Evolutionary conservation across 177 flowering plant species (phyloP).

Genomic region (Telopea speciosissima): DNA sequence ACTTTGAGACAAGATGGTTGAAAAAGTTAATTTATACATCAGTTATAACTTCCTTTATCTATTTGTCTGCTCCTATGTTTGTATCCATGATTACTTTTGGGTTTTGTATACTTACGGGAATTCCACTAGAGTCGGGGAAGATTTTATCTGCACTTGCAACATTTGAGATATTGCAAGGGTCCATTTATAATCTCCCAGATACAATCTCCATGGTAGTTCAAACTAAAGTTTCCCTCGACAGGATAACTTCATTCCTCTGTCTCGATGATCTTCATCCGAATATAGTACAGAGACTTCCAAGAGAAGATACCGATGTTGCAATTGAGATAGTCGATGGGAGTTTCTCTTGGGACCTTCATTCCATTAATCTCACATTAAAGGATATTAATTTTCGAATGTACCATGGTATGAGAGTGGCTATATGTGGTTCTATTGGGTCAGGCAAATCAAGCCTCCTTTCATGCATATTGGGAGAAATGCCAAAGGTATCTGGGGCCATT

Average conservation of each 20-base stretch:
- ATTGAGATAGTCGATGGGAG: slow-evolving; percentile 40
- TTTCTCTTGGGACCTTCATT: slow-evolving; percentile 57
- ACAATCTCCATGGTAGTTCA: slow-evolving; percentile 42
- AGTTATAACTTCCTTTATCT: slow-evolving; percentile 27
- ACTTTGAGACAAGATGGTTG: slow-evolving; percentile 13
- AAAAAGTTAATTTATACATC: too few species aligned
- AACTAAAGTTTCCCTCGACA: too few species aligned
- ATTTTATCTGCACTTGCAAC: too few species aligned
- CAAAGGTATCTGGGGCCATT: slow-evolving; percentile 47
- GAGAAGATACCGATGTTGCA: slow-evolving; percentile 30
- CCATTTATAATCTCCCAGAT: slow-evolving; percentile 39
- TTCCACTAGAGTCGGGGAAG: too few species aligned
- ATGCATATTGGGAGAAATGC: slow-evolving; percentile 60
- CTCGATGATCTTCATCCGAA: slow-evolving; percentile 18
- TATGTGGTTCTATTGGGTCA: slow-evolving; percentile 72
- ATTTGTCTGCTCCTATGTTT: slow-evolving; percentile 30
- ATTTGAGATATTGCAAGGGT: too few species aligned
- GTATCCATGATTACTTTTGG: too few species aligned
- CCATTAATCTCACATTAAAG: slow-evolving; percentile 32
- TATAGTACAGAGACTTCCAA: slow-evolving; percentile 36
- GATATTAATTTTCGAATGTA: slow-evolving; percentile 37
- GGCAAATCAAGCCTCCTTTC: slow-evolving; percentile 71
- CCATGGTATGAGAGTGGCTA: slow-evolving; percentile 55
- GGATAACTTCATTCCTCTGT: too few species aligned
- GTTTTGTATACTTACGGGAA: too few species aligned